Conservation (phyloP, 306 rosid species). For the Pterocarpus santalinus region DNA sequence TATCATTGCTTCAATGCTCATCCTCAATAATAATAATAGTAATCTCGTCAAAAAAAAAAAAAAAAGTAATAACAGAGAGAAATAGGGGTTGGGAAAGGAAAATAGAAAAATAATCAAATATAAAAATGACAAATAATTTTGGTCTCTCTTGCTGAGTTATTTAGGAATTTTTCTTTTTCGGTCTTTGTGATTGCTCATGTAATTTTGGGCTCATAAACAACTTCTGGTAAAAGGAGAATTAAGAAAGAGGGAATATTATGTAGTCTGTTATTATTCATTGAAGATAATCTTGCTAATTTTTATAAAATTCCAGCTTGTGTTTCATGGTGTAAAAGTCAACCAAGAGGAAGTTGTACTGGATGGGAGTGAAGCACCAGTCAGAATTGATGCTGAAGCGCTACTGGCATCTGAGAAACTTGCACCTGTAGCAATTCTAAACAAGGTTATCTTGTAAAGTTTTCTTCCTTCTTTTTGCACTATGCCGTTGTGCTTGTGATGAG, state of each 20-base stretch:
- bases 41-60: too few relatives aligned
- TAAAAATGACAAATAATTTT: too few relatives aligned
- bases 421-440: slow-evolving; percentile 84
- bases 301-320: slow-evolving; percentile 62
- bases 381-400: slow-evolving; percentile 86
- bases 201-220: slow-evolving; percentile 5
- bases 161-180: too few relatives aligned
- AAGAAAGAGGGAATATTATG: neutral
- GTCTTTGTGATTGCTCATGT: too few relatives aligned
- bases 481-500: slow-evolving; percentile 43
- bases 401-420: slow-evolving; percentile 87
- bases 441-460: slow-evolving; percentile 60
- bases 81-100: too few relatives aligned
- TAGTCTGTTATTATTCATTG: slow-evolving; percentile 24
- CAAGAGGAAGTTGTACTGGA: slow-evolving; percentile 83
- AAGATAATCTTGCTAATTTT: slow-evolving; percentile 40
- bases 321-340: slow-evolving; percentile 82
- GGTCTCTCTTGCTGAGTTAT: too few relatives aligned
- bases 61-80: too few relatives aligned
- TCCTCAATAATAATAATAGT: too few relatives aligned
- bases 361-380: slow-evolving; percentile 95
- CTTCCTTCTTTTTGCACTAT: slow-evolving; percentile 37
- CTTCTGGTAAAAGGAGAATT: slow-evolving; percentile 1
- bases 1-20: too few relatives aligned
- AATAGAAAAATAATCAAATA: too few relatives aligned